Base-by-base conservation (phyloP, 139 green algal genomes). In the Eudorina sp. region DNA sequence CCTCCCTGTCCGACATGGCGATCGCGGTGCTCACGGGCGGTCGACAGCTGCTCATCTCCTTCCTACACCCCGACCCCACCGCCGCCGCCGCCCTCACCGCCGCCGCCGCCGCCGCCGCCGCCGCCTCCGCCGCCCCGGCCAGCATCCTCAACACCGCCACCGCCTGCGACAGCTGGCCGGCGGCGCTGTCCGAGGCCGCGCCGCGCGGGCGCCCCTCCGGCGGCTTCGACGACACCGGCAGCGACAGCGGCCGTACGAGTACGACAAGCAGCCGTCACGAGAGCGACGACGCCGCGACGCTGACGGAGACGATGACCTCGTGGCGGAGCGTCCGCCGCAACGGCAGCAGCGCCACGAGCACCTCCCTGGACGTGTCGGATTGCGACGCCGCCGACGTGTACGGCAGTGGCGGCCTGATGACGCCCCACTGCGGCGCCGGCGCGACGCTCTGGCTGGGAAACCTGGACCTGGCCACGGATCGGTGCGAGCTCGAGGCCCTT, bases 391-490 rank as follows among this genome's bases (percentile, higher is more conserved):
- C 62, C 27, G 62, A 72, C n/a, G 11, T 72, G n/a, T 72, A 72
- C 38, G 62, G 62, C 31, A 34, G 62, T 5, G 62, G 21, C 62
- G 62, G 62, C 62, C n/a, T n/a, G n/a, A 72, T 38, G 48, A 13
- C 48, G 62, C 38, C 62, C 27, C 62, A n/a, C n/a, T n/a, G 62
- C 19, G 62, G 14, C 62, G 62, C 6, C 27, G 23, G 27, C 62
- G 21, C 62, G 21, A 29, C 62, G 62, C 91, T 98, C 51, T 96
- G 94, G 94, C 91, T 98, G 51, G 95, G 95, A 73, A 98, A 98
- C 89, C 90, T 97, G 25, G 94, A 91, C 0, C 87, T 95, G 31
- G 92, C 92, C 72, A 88, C 91, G n/a, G 94, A 92, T 83, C 90
- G 91, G n/a, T 43, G 68, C 4, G 91, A 90, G 23, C 91, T 97